Evolutionary conservation across 345 rosid genomes (phyloP).

Genomic region (Aurinia saxatilis): DNA sequence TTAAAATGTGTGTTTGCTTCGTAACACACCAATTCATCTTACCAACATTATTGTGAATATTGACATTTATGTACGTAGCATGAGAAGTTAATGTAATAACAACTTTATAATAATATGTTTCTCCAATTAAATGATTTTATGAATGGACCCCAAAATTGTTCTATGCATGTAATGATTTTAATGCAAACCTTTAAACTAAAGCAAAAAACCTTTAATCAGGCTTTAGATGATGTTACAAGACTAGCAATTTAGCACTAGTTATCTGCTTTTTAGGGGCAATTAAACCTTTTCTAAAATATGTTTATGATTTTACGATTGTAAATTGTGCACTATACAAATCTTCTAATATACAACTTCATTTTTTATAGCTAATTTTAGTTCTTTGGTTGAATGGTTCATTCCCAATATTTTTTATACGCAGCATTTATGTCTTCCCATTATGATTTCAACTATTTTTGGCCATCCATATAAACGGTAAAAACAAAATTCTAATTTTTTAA

Average conservation of each 20-base stretch:
- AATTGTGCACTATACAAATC: neutral
- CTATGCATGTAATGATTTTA: slow-evolving; percentile 12
- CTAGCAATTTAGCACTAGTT: neutral
- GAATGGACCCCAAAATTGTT: slow-evolving; percentile 16
- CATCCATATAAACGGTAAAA: too few relatives aligned
- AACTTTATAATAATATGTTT: neutral
- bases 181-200: slow-evolving; percentile 1
- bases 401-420: too few relatives aligned
- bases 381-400: too few relatives aligned
- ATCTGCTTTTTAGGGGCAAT: neutral
- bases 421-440: too few relatives aligned
- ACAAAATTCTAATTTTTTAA: too few relatives aligned
- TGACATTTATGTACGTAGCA: neutral
- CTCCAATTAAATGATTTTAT: neutral
- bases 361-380: too few relatives aligned
- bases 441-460: too few relatives aligned
- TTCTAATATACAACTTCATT: too few relatives aligned
- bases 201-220: neutral
- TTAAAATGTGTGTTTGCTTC: neutral
- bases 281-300: neutral
- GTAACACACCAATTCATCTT: neutral
- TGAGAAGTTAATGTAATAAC: slow-evolving; percentile 17
- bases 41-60: neutral
- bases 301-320: neutral
- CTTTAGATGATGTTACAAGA: neutral